Evolutionary conservation across 1,284 basidiomycete genomes (phyloP).

Genomic region (Polyporus tsugae): DNA sequence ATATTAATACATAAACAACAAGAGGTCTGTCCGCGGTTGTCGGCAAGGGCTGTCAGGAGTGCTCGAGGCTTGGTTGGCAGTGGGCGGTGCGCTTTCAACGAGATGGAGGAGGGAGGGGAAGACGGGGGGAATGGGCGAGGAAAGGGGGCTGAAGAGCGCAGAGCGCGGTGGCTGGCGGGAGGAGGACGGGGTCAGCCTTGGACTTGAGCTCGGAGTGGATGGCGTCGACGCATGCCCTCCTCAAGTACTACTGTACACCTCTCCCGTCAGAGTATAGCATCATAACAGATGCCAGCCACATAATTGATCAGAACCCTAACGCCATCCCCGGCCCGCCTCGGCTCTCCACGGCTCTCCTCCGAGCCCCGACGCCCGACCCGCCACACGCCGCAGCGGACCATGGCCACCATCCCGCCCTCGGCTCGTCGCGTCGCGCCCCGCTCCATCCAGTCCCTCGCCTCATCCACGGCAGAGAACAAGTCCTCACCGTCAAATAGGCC

Average conservation of each 20-base stretch:
- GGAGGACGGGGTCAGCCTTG: not conserved
- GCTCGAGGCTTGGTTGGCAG: constrained; percentile 2
- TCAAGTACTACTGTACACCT: too few species aligned
- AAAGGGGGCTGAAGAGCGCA: constrained; percentile 2
- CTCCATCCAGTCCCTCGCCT: constrained; percentile 41
- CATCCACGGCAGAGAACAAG: constrained; percentile 40
- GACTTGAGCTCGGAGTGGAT: not conserved
- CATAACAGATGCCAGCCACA: not conserved
- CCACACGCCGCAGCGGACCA: constrained; percentile 24
- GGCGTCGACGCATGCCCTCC: too few species aligned
- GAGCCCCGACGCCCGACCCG: constrained; percentile 15
- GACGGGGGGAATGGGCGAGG: not conserved
- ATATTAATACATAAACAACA: constrained; percentile 27
- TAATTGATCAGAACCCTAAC: too few species aligned
- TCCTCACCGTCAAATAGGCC: constrained; percentile 31
- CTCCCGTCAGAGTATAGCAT: too few species aligned
- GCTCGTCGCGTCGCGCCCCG: constrained; percentile 38
- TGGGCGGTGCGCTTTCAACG: constrained; percentile 7
- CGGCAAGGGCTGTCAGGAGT: constrained; percentile 15
- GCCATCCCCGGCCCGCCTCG: not conserved
- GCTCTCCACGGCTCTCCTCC: not conserved
- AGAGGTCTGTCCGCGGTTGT: constrained; percentile 23
- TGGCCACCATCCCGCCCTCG: constrained; percentile 36
- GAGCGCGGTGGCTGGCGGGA: not conserved
- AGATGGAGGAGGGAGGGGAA: not conserved